These are phyloP conservation scores for Amniculicola lignicola DNA, from an alignment of 495 filamentous ascomycete species.

Conservation along the genomic window DNA sequence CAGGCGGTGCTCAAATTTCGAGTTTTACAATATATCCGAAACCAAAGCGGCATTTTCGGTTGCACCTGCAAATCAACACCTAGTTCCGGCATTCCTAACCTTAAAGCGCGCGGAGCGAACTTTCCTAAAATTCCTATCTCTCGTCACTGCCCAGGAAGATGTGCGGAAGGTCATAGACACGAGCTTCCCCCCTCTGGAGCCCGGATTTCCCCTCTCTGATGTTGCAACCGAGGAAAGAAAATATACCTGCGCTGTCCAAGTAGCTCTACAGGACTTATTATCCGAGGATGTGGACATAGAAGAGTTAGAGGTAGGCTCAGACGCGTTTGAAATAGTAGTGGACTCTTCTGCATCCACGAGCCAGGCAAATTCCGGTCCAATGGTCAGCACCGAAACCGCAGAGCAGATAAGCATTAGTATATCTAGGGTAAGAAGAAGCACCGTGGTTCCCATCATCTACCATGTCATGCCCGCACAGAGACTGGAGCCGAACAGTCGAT, in stretches of 20 bases:
- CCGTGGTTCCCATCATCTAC: slow-evolving; percentile 66
- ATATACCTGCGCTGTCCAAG: slow-evolving; percentile 63
- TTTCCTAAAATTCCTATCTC: slow-evolving; percentile 63
- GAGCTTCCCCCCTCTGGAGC: slow-evolving; percentile 58
- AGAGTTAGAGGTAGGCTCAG: slow-evolving; percentile 64
- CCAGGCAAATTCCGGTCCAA: background rate
- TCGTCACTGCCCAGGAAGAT: slow-evolving; percentile 47
- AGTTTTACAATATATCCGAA: slow-evolving; percentile 72
- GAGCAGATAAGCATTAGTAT: slow-evolving; percentile 56
- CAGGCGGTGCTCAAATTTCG: slow-evolving; percentile 68
- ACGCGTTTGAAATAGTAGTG: slow-evolving; percentile 70
- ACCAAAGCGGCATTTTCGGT: slow-evolving; percentile 35
- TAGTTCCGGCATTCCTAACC: slow-evolving; percentile 60
- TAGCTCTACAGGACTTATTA: slow-evolving; percentile 60
- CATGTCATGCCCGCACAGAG: slow-evolving; percentile 45
- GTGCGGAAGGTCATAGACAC: slow-evolving; percentile 31
- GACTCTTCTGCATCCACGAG: slow-evolving; percentile 46
- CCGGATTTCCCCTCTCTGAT: slow-evolving; percentile 67
- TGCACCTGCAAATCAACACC: slow-evolving; percentile 25
- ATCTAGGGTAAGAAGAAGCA: slow-evolving; percentile 59
- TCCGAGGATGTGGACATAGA: slow-evolving; percentile 55
- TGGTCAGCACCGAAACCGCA: slow-evolving; percentile 26
- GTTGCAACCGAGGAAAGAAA: slow-evolving; percentile 63
- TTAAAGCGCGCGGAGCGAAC: slow-evolving; percentile 71
- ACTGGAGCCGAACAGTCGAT: slow-evolving; percentile 22